phyloP scores from a whole-genome alignment of 768 basidiomycete genomes.

The Termitomyces sp. region DNA sequence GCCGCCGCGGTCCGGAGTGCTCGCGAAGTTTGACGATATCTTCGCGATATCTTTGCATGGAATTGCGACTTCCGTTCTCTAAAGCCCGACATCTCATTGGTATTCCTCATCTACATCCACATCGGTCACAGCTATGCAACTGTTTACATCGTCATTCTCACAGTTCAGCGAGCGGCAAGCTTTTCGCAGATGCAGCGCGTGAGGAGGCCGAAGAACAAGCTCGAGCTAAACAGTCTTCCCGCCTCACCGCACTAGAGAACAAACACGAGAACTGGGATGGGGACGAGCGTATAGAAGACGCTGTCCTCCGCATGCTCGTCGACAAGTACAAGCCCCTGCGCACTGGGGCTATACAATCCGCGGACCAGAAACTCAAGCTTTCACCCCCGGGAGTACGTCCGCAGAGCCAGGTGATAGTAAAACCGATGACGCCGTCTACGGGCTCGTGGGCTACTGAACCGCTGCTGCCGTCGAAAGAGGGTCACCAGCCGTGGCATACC shows the following conservation, averaged over 20 bases:
- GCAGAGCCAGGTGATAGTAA: slow-evolving; percentile 11
- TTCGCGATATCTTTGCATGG: too few species aligned
- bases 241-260: slow-evolving; percentile 26
- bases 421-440: slow-evolving; percentile 15
- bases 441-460: slow-evolving; percentile 46
- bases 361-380: slow-evolving; percentile 61
- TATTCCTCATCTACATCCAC: not conserved
- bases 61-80: not conserved
- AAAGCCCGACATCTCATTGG: not conserved
- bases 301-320: slow-evolving; percentile 77
- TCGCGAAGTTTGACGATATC: too few species aligned
- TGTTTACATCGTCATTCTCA: not conserved
- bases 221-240: slow-evolving; percentile 9
- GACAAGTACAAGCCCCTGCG: slow-evolving; percentile 84
- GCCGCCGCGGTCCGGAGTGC: not conserved
- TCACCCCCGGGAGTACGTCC: slow-evolving; percentile 35
- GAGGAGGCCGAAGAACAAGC: slow-evolving; percentile 39
- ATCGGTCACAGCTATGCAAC: not conserved
- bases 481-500: slow-evolving; percentile 67
- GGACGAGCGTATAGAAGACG: slow-evolving; percentile 64
- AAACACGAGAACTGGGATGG: slow-evolving; percentile 71
- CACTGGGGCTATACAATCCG: slow-evolving; percentile 48
- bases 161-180: slow-evolving; percentile 45
- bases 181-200: slow-evolving; percentile 57
- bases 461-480: slow-evolving; percentile 47